phyloP scores from a whole-genome alignment of 2,329 filamentous ascomycete species.

The Colletotrichum zoysiae region DNA sequence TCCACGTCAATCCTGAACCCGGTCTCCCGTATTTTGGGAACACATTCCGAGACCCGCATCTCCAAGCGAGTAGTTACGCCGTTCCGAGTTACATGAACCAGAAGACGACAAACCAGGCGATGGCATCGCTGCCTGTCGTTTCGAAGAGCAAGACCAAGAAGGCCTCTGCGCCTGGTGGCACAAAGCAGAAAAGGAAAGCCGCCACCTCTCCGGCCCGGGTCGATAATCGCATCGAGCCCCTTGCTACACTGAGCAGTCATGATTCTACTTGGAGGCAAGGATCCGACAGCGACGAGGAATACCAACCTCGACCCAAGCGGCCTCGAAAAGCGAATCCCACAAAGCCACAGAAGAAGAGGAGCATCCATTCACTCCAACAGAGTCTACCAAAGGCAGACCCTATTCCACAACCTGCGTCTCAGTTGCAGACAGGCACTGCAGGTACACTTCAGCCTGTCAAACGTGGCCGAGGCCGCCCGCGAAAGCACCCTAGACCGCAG shows the following conservation, averaged over 20 bases:
- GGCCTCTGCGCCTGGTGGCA: background rate
- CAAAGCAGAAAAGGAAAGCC: background rate
- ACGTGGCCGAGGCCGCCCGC: conserved; percentile 32
- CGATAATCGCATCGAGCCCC: background rate
- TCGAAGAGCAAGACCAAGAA: background rate
- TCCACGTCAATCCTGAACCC: background rate
- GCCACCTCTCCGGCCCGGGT: background rate
- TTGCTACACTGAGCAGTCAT: background rate
- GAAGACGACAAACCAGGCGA: background rate
- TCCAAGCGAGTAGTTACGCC: too few species aligned
- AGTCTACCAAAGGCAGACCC: background rate
- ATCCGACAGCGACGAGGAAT: conserved; percentile 30
- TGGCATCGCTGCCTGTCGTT: background rate
- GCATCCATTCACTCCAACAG: background rate
- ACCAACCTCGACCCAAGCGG: conserved; percentile 17
- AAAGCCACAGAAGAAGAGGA: conserved; percentile 18
- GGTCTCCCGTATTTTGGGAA: too few species aligned
- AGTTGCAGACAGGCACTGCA: background rate
- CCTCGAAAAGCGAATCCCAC: conserved; percentile 5
- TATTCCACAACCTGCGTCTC: background rate
- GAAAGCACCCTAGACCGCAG: conserved; percentile 28
- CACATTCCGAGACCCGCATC: too few species aligned
- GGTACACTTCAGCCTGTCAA: conserved; percentile 14
- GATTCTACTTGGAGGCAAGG: conserved; percentile 10
- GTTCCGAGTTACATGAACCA: background rate